Conservation (phyloP, 73 alveolate genomes). For the Tetrahymena borealis region DNA sequence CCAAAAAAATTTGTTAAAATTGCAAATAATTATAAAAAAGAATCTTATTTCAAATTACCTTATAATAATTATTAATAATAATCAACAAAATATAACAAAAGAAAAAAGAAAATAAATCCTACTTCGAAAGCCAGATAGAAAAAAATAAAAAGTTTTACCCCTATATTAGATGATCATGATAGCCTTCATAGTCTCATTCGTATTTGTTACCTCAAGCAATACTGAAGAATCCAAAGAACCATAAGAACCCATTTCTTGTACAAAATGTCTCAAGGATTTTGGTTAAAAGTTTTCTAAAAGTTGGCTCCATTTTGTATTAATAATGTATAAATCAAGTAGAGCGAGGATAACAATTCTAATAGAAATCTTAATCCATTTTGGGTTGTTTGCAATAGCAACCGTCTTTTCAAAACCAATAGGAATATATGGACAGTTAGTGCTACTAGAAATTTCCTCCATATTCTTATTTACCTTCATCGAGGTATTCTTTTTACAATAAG, state of each 20-base stretch:
- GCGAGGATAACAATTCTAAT: background rate
- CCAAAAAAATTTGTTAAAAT: too few relatives aligned
- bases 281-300: background rate
- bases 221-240: background rate
- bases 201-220: background rate
- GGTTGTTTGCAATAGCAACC: background rate
- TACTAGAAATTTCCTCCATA: background rate
- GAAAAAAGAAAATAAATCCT: too few relatives aligned
- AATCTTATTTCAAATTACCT: too few relatives aligned
- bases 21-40: too few relatives aligned
- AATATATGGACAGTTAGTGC: background rate
- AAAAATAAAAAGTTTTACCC: too few relatives aligned
- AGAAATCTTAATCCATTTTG: background rate
- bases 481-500: background rate
- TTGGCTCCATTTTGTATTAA: background rate
- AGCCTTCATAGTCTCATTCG: background rate
- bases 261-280: background rate
- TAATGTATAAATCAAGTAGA: background rate
- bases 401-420: background rate
- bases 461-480: background rate
- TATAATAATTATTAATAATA: too few relatives aligned
- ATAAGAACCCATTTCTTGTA: background rate
- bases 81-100: too few relatives aligned
- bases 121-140: too few relatives aligned
- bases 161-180: background rate